These are phyloP conservation scores for Phylloporus sp. DNA, from an alignment of 768 basidiomycete genomes.

Conservation along the genomic window DNA sequence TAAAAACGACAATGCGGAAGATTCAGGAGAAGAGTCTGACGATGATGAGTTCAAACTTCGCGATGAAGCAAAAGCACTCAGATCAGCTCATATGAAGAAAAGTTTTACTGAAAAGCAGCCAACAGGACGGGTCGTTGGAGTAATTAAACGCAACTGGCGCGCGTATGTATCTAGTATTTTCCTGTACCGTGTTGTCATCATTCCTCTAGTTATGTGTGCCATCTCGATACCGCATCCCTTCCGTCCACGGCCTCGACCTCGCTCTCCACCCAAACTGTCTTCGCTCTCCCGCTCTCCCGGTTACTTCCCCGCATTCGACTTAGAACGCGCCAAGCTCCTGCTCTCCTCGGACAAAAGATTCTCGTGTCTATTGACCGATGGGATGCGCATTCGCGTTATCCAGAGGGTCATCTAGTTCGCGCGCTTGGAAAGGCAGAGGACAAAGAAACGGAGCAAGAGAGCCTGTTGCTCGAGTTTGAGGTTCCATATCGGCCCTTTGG, in stretches of 20 bases:
- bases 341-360: constrained; percentile 89
- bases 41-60: constrained; percentile 35
- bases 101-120: constrained; percentile 69
- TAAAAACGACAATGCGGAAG: constrained; percentile 84
- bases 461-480: constrained; percentile 88
- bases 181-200: neutral
- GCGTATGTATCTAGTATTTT: constrained; percentile 52
- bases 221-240: constrained; percentile 87
- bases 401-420: constrained; percentile 95
- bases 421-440: constrained; percentile 87
- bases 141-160: constrained; percentile 95
- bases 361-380: constrained; percentile 93
- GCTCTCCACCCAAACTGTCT: constrained; percentile 83
- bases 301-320: constrained; percentile 91
- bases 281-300: constrained; percentile 90
- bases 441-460: constrained; percentile 96
- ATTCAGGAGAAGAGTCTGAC: constrained; percentile 58
- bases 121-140: constrained; percentile 86
- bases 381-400: constrained; percentile 84
- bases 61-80: constrained; percentile 42
- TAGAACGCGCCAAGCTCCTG: constrained; percentile 90
- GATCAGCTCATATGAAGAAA: constrained; percentile 21
- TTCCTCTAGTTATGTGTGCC: constrained; percentile 77
- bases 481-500: constrained; percentile 96
- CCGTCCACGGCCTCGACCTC: constrained; percentile 76